Percentiles rank a stretch among this genome's conserved stretches.
Evolutionary conservation across 768 basidiomycete genomes (phyloP).

Genomic region (Symmetrospora coprosmae): DNA sequence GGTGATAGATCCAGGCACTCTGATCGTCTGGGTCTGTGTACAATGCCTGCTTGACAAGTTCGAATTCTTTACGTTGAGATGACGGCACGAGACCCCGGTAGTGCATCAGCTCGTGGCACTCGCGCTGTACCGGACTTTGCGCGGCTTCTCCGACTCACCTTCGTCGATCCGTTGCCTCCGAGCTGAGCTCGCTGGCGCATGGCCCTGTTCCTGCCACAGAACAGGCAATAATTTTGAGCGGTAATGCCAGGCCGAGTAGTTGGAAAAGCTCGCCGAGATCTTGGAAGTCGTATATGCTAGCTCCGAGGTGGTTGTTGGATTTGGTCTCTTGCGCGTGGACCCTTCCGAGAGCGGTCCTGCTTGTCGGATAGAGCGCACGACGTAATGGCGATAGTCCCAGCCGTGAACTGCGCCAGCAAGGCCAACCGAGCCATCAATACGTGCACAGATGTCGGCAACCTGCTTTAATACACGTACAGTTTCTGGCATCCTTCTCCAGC

Average conservation of each 20-base stretch:
- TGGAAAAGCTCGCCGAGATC: constrained; percentile 86
- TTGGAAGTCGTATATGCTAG: constrained; percentile 73
- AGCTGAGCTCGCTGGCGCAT: constrained; percentile 42
- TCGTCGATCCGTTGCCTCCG: constrained; percentile 50
- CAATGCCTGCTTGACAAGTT: constrained; percentile 78
- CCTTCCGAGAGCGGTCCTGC: background rate
- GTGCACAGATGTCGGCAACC: background rate
- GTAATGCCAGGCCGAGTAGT: constrained; percentile 98
- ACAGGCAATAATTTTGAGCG: constrained; percentile 50
- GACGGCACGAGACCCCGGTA: too few relatives aligned
- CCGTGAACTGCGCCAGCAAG: constrained; percentile 54
- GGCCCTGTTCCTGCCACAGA: constrained; percentile 46
- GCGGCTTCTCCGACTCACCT: constrained; percentile 51
- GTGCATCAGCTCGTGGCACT: background rate
- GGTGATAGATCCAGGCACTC: constrained; percentile 94
- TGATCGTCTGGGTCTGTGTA: constrained; percentile 95
- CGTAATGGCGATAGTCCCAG: constrained; percentile 84
- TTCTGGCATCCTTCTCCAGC: constrained; percentile 77
- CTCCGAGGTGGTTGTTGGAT: constrained; percentile 45
- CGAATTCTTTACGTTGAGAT: constrained; percentile 76
- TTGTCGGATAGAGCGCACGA: constrained; percentile 54
- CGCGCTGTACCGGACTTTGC: too few relatives aligned
- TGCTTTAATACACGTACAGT: constrained; percentile 51
- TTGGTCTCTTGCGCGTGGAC: constrained; percentile 31
- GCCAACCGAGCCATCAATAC: too few relatives aligned